These are phyloP conservation scores for Myxozyma melibiosi DNA, from an alignment of 805 yeast species.

Conservation along the genomic window DNA sequence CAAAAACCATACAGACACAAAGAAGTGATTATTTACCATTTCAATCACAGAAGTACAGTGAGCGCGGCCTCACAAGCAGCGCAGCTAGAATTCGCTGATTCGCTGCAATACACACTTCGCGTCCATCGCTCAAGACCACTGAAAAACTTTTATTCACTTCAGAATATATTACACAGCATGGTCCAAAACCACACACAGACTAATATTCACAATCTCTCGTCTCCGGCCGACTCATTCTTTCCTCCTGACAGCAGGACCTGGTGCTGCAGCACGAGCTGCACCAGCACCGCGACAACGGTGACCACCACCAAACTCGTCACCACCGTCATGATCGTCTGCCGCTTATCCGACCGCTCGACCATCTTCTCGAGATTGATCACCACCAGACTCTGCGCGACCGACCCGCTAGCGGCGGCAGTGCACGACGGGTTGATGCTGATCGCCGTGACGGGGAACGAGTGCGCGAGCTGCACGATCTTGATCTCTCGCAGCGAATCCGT, in stretches of 20 bases:
- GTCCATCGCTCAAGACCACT: too few species aligned
- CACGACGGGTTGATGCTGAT: conserved; percentile 72
- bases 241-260: conserved; percentile 3
- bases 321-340: conserved; percentile 6
- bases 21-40: too few species aligned
- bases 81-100: too few species aligned
- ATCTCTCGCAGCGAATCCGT: conserved; percentile 54
- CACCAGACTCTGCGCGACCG: conserved; percentile 74
- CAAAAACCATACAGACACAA: too few species aligned
- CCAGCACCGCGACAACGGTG: conserved; percentile 22
- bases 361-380: conserved; percentile 55
- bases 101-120: too few species aligned
- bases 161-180: too few species aligned
- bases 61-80: too few species aligned
- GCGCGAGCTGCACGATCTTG: conserved; percentile 61
- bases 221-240: background rate
- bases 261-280: conserved; percentile 23
- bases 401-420: conserved; percentile 64
- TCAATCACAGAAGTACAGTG: too few species aligned
- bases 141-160: too few species aligned
- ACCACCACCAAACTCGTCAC: conserved; percentile 21
- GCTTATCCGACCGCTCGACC: conserved; percentile 2
- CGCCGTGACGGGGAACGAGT: conserved; percentile 75
- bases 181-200: too few species aligned
- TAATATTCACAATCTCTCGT: too few species aligned